Base-by-base conservation (phyloP, 305 asterid genomes). In the Rubia tinctorum region DNA sequence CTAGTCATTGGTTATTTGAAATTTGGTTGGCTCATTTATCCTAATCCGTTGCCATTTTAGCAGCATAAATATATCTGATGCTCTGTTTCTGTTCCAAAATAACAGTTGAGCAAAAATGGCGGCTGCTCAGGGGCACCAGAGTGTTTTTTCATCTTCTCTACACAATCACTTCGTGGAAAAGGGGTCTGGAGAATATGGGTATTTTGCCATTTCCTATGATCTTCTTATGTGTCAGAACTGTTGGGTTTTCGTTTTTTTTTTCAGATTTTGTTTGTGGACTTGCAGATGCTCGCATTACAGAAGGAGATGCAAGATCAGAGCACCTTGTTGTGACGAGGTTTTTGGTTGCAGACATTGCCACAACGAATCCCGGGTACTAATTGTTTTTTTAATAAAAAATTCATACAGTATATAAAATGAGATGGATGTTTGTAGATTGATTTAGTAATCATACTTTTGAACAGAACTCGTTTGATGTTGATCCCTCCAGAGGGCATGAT, bases 341-440 rank as follows among this genome's bases (percentile, higher is more conserved):
- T 91, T 89, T 68, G 88, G 86, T 80, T 91, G 97, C 79, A 86
- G 97, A 82, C 92, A 85, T 82, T 91, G 97, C 86, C 97, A 89
- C 81, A 89, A 91, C 75, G 97, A 91, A 66, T 87, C 92, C 63
- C 88, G 86, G 87, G 96, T 87, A 34, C 75, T 6, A 1, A 27
- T 74, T 22, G 64, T 47, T 15, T 0, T 1, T 10, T 3, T 30
- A 30, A 30, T 30, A 30, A 30, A 30, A 30, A 30, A 30, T 30
- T 30, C 34, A 30, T n/a, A n/a, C n/a, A n/a, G n/a, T n/a, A n/a
- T n/a, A n/a, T n/a, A n/a, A n/a, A n/a, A n/a, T n/a, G 20, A 14
- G 15, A 14, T 49, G 4, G 15, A 20, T 10, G 22, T 56, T 61
- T 25, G 42, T 42, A 67, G 47, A 27, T 73, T 81, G 76, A 51